Percentiles rank a stretch among this genome's conserved stretches.
Evolutionary conservation across 345 rosid species (phyloP).

Genomic region (Anacardium occidentale): DNA sequence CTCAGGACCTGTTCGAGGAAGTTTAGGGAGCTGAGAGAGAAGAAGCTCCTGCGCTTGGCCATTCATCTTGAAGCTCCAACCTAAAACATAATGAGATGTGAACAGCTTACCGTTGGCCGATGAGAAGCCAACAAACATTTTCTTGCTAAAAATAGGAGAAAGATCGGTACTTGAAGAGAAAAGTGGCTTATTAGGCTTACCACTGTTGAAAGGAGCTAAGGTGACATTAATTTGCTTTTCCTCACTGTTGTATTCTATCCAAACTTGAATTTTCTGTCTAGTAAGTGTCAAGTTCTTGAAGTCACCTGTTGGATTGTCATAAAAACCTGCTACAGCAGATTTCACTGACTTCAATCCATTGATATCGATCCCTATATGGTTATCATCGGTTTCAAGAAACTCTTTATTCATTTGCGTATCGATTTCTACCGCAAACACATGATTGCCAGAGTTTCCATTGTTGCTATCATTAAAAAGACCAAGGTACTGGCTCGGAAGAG

Average conservation of each 20-base stretch:
- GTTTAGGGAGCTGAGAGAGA: slow-evolving; percentile 53
- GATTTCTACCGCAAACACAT: slow-evolving; percentile 59
- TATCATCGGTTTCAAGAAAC: slow-evolving; percentile 42
- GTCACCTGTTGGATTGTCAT: slow-evolving; percentile 14
- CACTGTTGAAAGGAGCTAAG: slow-evolving; percentile 32
- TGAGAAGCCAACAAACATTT: slow-evolving; percentile 72
- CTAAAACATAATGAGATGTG: slow-evolving; percentile 49
- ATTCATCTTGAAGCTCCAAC: slow-evolving; percentile 66
- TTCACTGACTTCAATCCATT: slow-evolving; percentile 38
- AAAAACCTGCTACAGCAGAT: slow-evolving; percentile 43
- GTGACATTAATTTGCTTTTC: slow-evolving; percentile 36
- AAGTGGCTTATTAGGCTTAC: slow-evolving; percentile 44
- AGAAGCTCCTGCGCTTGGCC: slow-evolving; percentile 40
- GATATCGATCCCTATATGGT: slow-evolving; percentile 66
- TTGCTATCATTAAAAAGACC: slow-evolving; percentile 43
- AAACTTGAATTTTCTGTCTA: slow-evolving; percentile 37
- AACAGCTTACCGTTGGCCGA: slow-evolving; percentile 49
- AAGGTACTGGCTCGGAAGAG: slow-evolving; percentile 33
- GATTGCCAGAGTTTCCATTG: slow-evolving; percentile 39
- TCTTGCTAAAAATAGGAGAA: slow-evolving; percentile 27
- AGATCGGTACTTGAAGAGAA: slow-evolving; percentile 47
- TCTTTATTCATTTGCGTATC: slow-evolving; percentile 41
- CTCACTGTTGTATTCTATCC: slow-evolving; percentile 47
- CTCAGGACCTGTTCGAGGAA: slow-evolving; percentile 46
- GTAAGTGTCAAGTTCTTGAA: slow-evolving; percentile 28